Evolutionary conservation across 2,329 filamentous ascomycete species (phyloP), one percentile per base, ranked within the genome.

Genomic region (Metarhizium humberi): DNA sequence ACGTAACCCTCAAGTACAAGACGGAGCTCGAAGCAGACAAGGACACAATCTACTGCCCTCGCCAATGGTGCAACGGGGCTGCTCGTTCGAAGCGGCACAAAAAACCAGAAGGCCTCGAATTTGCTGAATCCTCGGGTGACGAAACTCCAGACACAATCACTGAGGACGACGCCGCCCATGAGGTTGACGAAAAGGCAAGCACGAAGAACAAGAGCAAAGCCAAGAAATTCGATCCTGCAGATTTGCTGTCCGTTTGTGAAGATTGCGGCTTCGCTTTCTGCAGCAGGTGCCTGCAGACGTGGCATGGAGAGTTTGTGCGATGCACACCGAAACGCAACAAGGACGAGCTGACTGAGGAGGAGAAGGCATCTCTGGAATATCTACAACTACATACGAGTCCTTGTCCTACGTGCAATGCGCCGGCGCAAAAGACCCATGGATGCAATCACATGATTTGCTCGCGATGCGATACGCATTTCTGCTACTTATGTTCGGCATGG

Each of bases 371-470:
- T 2, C 78, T 94, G 59, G 88, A 94, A 56, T 99, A 95, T 67
- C 78, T 99, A 62, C 78, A 82, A 51, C 73, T 83, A 58, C 85
- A 96, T 72, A 95, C 92, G 0, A 90, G 90, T 11, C 85, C 88
- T 1, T 99, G 94, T 66, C 92, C 94, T 11, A 92, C 90, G 4
- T 99, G 94, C 72, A 83, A 78, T 34, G 86, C 87, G 1, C 90
- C 90, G 0, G 87, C 86, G 25, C 90, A 96, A 68, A 99, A 99
- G 76, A 90, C 87, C 1, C 85, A 89, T 66, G 94, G 94, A 43
- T 99, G 94, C 77, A 96, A 96, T 70, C 92, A 96, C 71, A 97
- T 97, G 91, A 88, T 86, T 51, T 96, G 92, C 72, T 90, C 87
- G 69, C 85, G 89, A 60, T 99, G 94, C 75, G 79, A 86, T 52